These are phyloP conservation scores for Solanum chmielewskii DNA, from an alignment of 257 asterid species.

Conservation along the genomic window DNA sequence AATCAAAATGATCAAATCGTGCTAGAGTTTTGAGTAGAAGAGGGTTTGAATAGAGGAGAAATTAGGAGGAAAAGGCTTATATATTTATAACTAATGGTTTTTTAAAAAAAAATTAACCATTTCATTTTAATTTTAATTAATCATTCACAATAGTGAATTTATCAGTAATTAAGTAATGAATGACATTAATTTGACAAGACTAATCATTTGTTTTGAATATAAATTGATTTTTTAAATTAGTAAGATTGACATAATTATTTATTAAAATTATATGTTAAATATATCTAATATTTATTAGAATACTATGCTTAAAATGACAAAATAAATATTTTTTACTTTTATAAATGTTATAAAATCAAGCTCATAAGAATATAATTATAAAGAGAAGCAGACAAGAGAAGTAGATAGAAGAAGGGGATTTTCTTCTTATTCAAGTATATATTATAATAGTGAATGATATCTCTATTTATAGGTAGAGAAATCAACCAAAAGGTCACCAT, in stretches of 20 bases:
- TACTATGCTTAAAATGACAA: not conserved
- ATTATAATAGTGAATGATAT: no score
- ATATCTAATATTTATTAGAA: not conserved
- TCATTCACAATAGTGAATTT: not conserved
- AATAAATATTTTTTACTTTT: not conserved
- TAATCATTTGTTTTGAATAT: not conserved
- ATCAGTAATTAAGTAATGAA: not conserved
- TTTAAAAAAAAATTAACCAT: no score
- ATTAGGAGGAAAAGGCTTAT: not conserved
- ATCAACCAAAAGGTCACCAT: no score
- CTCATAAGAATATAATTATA: no score
- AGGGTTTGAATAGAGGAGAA: not conserved
- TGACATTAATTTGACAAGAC: not conserved
- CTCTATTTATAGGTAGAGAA: no score
- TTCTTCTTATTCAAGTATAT: no score
- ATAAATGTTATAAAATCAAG: no score
- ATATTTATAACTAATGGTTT: no score
- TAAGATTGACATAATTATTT: not conserved
- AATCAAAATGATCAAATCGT: no score
- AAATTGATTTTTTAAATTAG: not conserved
- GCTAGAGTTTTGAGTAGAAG: no score
- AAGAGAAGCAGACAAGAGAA: no score
- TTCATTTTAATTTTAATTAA: not conserved
- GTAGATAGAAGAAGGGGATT: no score
- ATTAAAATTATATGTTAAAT: not conserved